phyloP scores from a whole-genome alignment of 257 asterid genomes.

The Primulina tabacum region DNA sequence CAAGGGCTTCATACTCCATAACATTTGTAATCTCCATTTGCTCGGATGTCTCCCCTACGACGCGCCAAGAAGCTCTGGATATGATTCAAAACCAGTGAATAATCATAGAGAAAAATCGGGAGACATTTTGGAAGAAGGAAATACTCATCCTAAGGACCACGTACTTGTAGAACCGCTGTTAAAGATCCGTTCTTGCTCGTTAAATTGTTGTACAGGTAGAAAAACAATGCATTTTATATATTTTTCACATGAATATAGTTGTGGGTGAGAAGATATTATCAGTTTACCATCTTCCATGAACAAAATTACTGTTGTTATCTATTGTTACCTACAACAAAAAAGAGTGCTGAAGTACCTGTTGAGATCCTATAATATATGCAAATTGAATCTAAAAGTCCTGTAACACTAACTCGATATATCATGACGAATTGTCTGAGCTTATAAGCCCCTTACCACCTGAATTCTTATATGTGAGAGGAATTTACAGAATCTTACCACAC shows the following conservation, averaged over 20 bases:
- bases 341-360: not conserved
- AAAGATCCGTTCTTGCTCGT: not conserved
- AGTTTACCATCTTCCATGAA: not conserved
- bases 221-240: not conserved
- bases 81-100: conserved; percentile 19
- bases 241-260: not conserved
- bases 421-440: no score
- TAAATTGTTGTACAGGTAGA: not conserved
- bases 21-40: conserved; percentile 66
- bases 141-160: not conserved
- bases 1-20: conserved; percentile 58
- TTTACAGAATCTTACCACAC: not conserved
- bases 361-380: no score
- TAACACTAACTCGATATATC: not conserved
- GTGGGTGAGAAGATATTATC: not conserved
- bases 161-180: not conserved
- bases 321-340: no score
- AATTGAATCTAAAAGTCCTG: not conserved
- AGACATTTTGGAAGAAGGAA: not conserved
- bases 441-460: not conserved
- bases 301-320: not conserved
- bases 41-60: conserved; percentile 19
- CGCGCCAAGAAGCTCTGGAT: conserved; percentile 3
- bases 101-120: not conserved
- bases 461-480: no score